Conservation (phyloP, 768 basidiomycete genomes). For the Porphyrellus cyaneotinctus region DNA sequence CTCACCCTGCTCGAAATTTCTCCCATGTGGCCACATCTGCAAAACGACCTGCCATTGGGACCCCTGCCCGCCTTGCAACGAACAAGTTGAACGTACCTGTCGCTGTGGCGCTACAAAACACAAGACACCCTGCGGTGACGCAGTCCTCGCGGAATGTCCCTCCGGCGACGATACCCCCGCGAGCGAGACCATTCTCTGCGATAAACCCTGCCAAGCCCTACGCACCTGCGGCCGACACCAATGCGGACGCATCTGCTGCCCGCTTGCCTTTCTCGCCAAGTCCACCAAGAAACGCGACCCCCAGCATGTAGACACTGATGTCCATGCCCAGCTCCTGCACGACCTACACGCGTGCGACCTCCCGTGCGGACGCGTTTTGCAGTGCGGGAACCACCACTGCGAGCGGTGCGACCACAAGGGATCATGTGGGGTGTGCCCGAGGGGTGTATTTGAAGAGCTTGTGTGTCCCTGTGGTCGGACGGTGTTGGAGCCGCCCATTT, state of each 20-base stretch:
- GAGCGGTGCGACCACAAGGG: slow-evolving; percentile 80
- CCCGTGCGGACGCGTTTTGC: slow-evolving; percentile 66
- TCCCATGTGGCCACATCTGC: slow-evolving; percentile 76
- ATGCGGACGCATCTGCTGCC: slow-evolving; percentile 84
- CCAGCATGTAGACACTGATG: slow-evolving; percentile 2
- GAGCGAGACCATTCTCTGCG: slow-evolving; percentile 73
- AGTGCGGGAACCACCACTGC: slow-evolving; percentile 78
- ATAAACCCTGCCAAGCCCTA: slow-evolving; percentile 70
- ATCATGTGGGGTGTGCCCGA: slow-evolving; percentile 75
- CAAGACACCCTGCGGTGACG: slow-evolving; percentile 43
- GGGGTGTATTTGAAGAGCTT: slow-evolving; percentile 90
- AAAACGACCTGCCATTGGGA: slow-evolving; percentile 67
- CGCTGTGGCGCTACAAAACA: slow-evolving; percentile 74
- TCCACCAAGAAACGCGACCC: slow-evolving; percentile 37
- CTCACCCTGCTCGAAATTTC: slow-evolving; percentile 60
- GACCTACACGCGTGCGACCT: slow-evolving; percentile 85
- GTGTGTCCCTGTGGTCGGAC: slow-evolving; percentile 85
- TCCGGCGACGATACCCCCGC: slow-evolving; percentile 30
- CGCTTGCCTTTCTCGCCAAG: slow-evolving; percentile 71
- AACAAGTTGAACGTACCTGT: slow-evolving; percentile 71
- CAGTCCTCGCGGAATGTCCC: slow-evolving; percentile 10
- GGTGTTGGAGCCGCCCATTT: slow-evolving; percentile 81
- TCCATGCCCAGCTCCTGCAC: slow-evolving; percentile 29
- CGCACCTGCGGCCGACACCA: slow-evolving; percentile 85
- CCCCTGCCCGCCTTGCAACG: slow-evolving; percentile 61